A percentile compares a stretch with the other conserved stretches of the same genome.
Conservation (phyloP, 2,329 filamentous ascomycete genomes). For the Xylariaceae sp. region DNA sequence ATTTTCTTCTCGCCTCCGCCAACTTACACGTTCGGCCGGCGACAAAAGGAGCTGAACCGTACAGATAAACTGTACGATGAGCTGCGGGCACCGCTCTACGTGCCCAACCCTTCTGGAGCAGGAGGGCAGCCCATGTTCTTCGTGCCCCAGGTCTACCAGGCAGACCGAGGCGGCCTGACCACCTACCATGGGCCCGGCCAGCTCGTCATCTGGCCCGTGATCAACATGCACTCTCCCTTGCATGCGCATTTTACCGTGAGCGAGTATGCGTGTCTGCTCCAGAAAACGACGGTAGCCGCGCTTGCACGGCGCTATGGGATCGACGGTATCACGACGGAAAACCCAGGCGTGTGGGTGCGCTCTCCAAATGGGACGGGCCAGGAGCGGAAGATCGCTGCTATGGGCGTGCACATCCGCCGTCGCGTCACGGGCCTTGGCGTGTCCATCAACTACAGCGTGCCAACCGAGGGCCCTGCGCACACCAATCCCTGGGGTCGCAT, state of each 20-base stretch:
- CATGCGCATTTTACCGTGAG: constrained; percentile 62
- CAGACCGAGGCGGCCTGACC: constrained; percentile 80
- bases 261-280: constrained; percentile 72
- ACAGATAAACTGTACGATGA: constrained; percentile 38
- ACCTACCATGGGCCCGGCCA: constrained; percentile 96
- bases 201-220: constrained; percentile 82
- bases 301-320: constrained; percentile 55
- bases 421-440: constrained; percentile 81
- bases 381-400: constrained; percentile 74
- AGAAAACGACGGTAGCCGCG: constrained; percentile 66
- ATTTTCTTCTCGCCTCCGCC: constrained; percentile 78
- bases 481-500: constrained; percentile 62
- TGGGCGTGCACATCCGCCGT: constrained; percentile 85
- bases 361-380: constrained; percentile 23
- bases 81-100: constrained; percentile 38
- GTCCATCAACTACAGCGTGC: constrained; percentile 69
- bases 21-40: constrained; percentile 84
- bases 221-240: constrained; percentile 63
- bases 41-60: constrained; percentile 51
- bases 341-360: constrained; percentile 79
- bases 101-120: background rate
- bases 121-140: constrained; percentile 30
- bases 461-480: constrained; percentile 38
- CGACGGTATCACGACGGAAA: constrained; percentile 56
- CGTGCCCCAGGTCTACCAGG: constrained; percentile 57